Evolutionary conservation across 148 eudicot species (phyloP).

Genomic region (Camellia lanceoleosa): DNA sequence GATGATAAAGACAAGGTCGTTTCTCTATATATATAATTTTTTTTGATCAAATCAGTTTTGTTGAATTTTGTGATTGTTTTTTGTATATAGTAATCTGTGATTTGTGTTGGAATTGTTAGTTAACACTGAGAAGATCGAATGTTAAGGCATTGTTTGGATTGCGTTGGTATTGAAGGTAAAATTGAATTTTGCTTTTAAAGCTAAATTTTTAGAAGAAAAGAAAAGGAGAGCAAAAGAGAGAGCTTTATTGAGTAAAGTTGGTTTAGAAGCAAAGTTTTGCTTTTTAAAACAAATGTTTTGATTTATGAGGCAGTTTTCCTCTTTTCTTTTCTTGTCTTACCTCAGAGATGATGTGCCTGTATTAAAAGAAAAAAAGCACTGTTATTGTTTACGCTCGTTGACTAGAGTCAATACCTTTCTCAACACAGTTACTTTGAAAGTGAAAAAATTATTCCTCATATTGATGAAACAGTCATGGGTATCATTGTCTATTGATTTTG

Average conservation of each 20-base stretch:
- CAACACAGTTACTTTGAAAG: neutral
- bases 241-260: neutral
- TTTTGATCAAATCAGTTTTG: neutral
- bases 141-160: neutral
- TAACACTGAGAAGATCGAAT: neutral
- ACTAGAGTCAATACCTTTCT: neutral
- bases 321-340: neutral
- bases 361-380: neutral
- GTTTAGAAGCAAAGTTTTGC: neutral
- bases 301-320: neutral
- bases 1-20: constrained; percentile 45
- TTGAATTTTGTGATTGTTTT: neutral
- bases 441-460: neutral
- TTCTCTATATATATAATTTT: neutral
- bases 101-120: neutral
- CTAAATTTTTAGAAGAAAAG: neutral
- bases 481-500: neutral
- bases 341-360: neutral
- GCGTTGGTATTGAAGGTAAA: neutral
- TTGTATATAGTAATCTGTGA: neutral
- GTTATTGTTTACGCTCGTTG: neutral
- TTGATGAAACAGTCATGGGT: neutral
- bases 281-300: neutral
- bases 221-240: neutral
- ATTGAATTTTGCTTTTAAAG: neutral